Base-by-base conservation (phyloP, 2,329 filamentous ascomycete species). In the Xylariaceae sp. region DNA sequence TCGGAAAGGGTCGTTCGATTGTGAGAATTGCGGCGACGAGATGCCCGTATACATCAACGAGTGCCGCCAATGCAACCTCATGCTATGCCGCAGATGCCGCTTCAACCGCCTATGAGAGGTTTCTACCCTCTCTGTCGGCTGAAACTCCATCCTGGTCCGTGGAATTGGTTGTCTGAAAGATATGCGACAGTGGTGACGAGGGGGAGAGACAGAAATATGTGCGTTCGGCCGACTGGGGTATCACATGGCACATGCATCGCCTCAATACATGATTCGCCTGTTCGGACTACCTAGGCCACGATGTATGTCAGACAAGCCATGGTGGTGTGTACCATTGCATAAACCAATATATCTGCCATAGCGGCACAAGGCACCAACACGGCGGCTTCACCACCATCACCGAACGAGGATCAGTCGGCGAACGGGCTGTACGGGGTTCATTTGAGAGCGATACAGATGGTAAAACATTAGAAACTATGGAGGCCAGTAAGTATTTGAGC, bases 1-100 rank as follows among this genome's bases (percentile, higher is more conserved):
- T 7, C 61, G 54, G 18, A 1, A 5, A 1, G 69, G 68, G 11
- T 50, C 42, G 1, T 11, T 53, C 2, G 2, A 18, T 2, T 72
- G 69, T 35, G 69, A 68, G 48, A 61, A 65, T 44, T 71, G 69
- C 34, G 7, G 44, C 11, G 30, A 67, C n/a, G 10, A 34, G 1
- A 67, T 82, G 50, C 72, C 67, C 0, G 0, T 62, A 0, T 84
- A 71, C 61, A 80, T 83, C 10, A 78, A 74, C 34, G 75, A 80
- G 58, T 82, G 82, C 60, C 52, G 47, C 0, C 71, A 75, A 53
- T 84, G 81, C 59, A 67, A 68, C 3, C 66, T 80, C 2, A 68
- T 73, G 66, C 77, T 74, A 18, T 84, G 81, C 56, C 70, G 74
- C n/a, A 66, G 74, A 2, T 84, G 81, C 58, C 67, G 74, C 35